Base-by-base conservation (phyloP, 305 asterid species). In the Solanum aculeatissimum region DNA sequence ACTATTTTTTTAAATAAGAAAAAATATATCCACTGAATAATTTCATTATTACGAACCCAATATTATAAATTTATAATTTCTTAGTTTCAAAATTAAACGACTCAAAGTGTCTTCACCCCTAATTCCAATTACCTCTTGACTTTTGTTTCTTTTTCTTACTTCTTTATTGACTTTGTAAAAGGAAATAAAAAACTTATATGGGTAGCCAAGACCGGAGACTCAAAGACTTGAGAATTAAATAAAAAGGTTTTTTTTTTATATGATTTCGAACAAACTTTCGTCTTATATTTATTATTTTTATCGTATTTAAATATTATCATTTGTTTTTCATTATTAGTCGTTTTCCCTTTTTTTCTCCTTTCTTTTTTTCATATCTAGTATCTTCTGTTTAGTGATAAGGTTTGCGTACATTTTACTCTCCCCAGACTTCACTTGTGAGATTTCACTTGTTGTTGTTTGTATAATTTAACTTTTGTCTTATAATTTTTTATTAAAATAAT, bases 51-150 rank as follows among this genome's bases (percentile, higher is more conserved):
- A 66, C 15, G 15, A 32, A 66, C 9, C 11, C 23, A 32, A 66
- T 32, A 66, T 66, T 66, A 35, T 63, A 16, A 16, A 32, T 66
- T 32, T 66, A 16, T 32, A 66, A 66, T 32, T 66, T 47, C 45
- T 66, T 32, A 66, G 15, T 66, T 32, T 66, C 74, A 66, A 8
- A 15, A 66, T n/a, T 13, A 66, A 32, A 32, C 23, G 23, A 18
- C 74, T 66, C 15, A 12, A 66, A 66, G 47, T 3, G 47, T 66
- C 74, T 66, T 66, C 7, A 10, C 74, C 15, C 62, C 74, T 0
- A 66, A 66, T 66, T 66, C 72, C 74, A 32, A 66, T 63, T 66
- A 66, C 47, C 23, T 66, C 72, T 66, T 32, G 23, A 32, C 47
- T 32, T 15, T 66, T 16, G 23, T 66, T 32, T 21, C 13, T 32